Evolutionary conservation across 1,284 basidiomycete genomes (phyloP).

Genomic region (Leccinum subrobustum): DNA sequence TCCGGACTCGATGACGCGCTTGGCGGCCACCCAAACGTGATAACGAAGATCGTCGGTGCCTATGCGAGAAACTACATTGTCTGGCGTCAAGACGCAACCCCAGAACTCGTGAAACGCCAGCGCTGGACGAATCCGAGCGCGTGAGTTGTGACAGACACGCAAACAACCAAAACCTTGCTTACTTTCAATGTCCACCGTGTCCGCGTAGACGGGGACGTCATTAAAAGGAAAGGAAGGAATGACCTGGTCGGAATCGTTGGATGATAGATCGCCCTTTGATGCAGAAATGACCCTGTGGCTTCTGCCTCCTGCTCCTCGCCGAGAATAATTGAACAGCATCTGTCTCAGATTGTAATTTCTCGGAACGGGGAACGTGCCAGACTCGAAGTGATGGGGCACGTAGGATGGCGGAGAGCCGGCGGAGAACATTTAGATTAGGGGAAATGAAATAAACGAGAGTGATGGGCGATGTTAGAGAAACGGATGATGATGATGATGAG

Average conservation of each 20-base stretch:
- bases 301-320: neutral
- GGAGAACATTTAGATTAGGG: conserved; percentile 13
- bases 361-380: conserved; percentile 30
- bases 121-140: conserved; percentile 25
- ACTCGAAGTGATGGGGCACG: conserved; percentile 20
- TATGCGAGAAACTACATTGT: conserved; percentile 27
- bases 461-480: neutral
- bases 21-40: conserved; percentile 45
- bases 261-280: neutral
- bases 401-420: conserved; percentile 13
- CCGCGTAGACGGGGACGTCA: conserved; percentile 30
- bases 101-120: conserved; percentile 38
- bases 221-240: conserved; percentile 32
- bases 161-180: conserved; percentile 12
- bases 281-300: neutral
- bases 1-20: conserved; percentile 35
- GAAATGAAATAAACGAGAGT: conserved; percentile 2
- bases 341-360: conserved; percentile 26
- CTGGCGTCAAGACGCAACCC: conserved; percentile 40
- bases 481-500: neutral
- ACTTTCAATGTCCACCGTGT: conserved; percentile 40
- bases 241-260: conserved; percentile 14
- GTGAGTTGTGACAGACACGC: conserved; percentile 1
- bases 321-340: conserved; percentile 28
- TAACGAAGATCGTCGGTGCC: conserved; percentile 35